phyloP scores from a whole-genome alignment of 1,284 basidiomycete genomes.

The Cutaneotrichosporon spelunceum region DNA sequence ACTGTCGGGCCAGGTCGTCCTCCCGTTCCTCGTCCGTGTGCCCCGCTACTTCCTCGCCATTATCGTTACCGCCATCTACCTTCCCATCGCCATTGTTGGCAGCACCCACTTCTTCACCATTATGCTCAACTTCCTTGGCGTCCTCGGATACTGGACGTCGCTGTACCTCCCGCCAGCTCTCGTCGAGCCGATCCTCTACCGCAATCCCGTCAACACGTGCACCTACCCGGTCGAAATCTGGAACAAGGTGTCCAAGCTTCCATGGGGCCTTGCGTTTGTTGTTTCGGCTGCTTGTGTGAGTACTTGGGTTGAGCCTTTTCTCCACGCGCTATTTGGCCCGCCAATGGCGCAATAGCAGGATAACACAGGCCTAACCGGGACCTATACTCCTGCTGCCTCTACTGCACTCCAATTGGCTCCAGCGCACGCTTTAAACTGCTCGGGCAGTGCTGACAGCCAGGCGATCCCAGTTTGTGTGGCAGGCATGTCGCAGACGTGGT shows the following conservation, averaged over 20 bases:
- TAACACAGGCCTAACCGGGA: not conserved
- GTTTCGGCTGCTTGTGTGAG: conserved; percentile 36
- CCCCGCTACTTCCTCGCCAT: conserved; percentile 85
- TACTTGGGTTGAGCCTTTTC: conserved; percentile 2
- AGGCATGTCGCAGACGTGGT: conserved; percentile 50
- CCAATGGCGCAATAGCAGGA: not conserved
- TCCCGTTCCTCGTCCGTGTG: conserved; percentile 61
- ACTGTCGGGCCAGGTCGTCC: conserved; percentile 73
- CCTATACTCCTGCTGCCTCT: not conserved
- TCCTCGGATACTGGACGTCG: conserved; percentile 51
- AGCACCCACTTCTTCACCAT: conserved; percentile 43
- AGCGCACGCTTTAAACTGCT: not conserved
- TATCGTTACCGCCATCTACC: conserved; percentile 67
- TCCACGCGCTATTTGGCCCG: not conserved
- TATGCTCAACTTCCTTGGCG: conserved; percentile 47
- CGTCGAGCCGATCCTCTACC: conserved; percentile 47
- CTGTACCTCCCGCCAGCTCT: conserved; percentile 48
- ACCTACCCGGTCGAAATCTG: conserved; percentile 45
- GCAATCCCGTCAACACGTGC: conserved; percentile 37
- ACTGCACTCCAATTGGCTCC: not conserved
- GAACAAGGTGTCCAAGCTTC: conserved; percentile 43
- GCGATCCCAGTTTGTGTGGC: conserved; percentile 45
- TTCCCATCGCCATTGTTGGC: conserved; percentile 51
- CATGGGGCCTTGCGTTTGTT: conserved; percentile 45
- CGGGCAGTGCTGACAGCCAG: conserved; percentile 18